Conservation (phyloP, 176 grass and related monocot genomes). For the Eragrostis curvula region DNA sequence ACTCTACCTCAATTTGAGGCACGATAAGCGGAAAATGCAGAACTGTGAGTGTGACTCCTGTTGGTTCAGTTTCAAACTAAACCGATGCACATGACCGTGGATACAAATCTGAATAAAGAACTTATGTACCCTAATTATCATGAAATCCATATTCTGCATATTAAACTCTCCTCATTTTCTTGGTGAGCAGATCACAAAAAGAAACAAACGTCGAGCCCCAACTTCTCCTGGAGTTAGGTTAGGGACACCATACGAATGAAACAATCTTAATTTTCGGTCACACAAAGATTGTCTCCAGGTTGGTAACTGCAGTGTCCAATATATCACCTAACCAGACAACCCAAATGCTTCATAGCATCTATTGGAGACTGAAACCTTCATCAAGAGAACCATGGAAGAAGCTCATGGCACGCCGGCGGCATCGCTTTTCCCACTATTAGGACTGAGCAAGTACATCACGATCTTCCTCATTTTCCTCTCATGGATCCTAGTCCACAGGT, state of each 20-base stretch:
- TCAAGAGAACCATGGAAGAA: constrained; percentile 61
- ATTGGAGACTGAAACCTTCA: constrained; percentile 38
- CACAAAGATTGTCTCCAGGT: constrained; percentile 64
- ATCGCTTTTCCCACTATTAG: constrained; percentile 35
- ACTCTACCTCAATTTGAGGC: background rate
- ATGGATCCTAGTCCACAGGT: constrained; percentile 72
- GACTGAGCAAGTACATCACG: constrained; percentile 53
- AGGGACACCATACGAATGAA: constrained; percentile 68
- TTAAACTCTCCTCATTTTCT: constrained; percentile 6
- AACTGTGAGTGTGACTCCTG: background rate
- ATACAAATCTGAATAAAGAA: background rate
- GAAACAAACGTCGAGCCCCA: constrained; percentile 41
- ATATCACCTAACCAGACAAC: constrained; percentile 52
- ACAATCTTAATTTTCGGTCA: constrained; percentile 68
- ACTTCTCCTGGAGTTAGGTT: constrained; percentile 57
- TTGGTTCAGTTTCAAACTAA: background rate
- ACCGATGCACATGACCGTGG: background rate
- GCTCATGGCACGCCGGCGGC: constrained; percentile 29
- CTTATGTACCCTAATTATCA: background rate
- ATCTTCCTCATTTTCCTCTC: constrained; percentile 56
- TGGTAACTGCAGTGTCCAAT: constrained; percentile 42
- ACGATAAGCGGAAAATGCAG: background rate
- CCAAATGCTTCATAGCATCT: constrained; percentile 35
- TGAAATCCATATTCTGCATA: background rate
- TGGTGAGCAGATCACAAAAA: constrained; percentile 44